Evolutionary conservation across 2,329 filamentous ascomycete species (phyloP).

Genomic region (Xylariaceae sp.): DNA sequence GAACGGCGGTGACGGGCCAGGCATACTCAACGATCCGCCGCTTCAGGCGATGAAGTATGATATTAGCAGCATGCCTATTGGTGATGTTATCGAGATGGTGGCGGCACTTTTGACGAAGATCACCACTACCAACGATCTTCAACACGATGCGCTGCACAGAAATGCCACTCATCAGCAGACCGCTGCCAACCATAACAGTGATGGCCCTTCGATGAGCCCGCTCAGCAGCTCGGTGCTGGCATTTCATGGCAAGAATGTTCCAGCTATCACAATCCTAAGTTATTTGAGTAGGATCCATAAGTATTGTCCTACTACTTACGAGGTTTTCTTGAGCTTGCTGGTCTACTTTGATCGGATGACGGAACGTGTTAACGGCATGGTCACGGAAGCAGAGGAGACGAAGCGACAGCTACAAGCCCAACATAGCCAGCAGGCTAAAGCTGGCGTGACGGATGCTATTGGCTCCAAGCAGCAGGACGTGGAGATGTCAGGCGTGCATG

Average conservation of each 20-base stretch:
- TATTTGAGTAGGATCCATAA: slow-evolving; percentile 96
- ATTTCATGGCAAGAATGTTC: slow-evolving; percentile 97
- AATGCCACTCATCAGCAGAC: slow-evolving; percentile 56
- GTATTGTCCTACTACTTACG: slow-evolving; percentile 97
- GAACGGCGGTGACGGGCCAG: slow-evolving; percentile 43
- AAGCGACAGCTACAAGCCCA: slow-evolving; percentile 36
- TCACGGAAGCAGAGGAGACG: slow-evolving; percentile 60
- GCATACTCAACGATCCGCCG: slow-evolving; percentile 47
- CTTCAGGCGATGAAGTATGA: slow-evolving; percentile 68
- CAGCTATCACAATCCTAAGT: slow-evolving; percentile 92
- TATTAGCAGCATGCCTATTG: slow-evolving; percentile 95
- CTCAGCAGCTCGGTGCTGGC: slow-evolving; percentile 69
- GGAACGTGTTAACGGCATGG: slow-evolving; percentile 81
- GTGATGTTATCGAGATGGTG: slow-evolving; percentile 98
- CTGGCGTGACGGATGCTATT: slow-evolving; percentile 7
- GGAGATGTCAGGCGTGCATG: slow-evolving; percentile 34
- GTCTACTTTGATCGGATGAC: slow-evolving; percentile 99
- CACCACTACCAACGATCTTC: slow-evolving; percentile 89
- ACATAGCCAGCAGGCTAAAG: slow-evolving; percentile 27
- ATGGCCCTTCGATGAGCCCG: slow-evolving; percentile 53
- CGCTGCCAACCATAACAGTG: slow-evolving; percentile 40
- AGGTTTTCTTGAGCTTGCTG: slow-evolving; percentile 90
- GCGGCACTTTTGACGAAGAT: slow-evolving; percentile 95
- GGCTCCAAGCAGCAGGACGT: slow-evolving; percentile 27
- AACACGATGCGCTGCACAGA: slow-evolving; percentile 86